Evolutionary conservation across 1,139 yeast genomes (phyloP).

Genomic region (Lodderomyces margitis): DNA sequence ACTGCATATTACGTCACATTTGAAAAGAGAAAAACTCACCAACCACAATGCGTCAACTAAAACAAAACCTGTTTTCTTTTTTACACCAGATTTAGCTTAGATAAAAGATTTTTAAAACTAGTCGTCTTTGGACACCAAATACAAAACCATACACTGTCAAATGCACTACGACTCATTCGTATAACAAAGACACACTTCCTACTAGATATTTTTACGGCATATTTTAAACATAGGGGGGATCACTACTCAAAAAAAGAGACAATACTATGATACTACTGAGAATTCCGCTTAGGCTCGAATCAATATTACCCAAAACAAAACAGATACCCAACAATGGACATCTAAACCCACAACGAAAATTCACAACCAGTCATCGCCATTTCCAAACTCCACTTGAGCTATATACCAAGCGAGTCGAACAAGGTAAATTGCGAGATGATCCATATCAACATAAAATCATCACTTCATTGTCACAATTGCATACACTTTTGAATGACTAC

Average conservation of each 20-base stretch:
- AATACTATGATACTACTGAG: slow-evolving; percentile 2
- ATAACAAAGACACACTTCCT: background rate
- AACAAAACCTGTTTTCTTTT: background rate
- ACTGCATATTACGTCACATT: no score
- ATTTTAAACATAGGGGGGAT: no score
- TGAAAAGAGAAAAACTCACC: background rate
- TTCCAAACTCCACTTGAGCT: slow-evolving; percentile 51
- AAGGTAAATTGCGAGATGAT: slow-evolving; percentile 59
- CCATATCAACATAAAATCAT: slow-evolving; percentile 67
- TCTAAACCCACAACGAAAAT: background rate
- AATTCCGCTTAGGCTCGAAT: background rate
- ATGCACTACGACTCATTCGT: background rate
- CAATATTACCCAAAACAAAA: slow-evolving; percentile 2
- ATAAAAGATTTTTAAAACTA: no score
- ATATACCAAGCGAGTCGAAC: slow-evolving; percentile 54
- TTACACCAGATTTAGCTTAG: no score
- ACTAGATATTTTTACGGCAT: background rate
- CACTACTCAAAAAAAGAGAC: no score
- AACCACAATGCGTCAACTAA: slow-evolving; percentile 1
- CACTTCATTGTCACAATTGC: slow-evolving; percentile 51
- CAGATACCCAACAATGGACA: background rate
- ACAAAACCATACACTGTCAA: background rate
- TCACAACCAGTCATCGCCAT: background rate
- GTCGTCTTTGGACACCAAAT: no score
- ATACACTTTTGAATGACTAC: slow-evolving; percentile 46